These are phyloP conservation scores for Combretum micranthum DNA, from an alignment of 345 rosid species.

Conservation along the genomic window DNA sequence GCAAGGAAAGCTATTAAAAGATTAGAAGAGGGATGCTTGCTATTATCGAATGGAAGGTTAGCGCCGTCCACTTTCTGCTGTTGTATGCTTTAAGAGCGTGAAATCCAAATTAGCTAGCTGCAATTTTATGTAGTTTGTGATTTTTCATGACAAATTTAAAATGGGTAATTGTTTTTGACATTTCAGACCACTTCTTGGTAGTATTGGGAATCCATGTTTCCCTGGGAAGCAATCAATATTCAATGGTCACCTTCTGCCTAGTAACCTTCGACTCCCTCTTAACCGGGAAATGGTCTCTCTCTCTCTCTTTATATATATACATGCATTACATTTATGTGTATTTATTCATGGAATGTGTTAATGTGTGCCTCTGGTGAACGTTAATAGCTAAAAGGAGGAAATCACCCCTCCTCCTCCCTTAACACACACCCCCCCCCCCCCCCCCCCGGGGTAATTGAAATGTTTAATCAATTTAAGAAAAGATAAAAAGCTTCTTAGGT, in stretches of 20 bases:
- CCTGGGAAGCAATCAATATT: slow-evolving; percentile 39
- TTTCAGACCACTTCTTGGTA: slow-evolving; percentile 69
- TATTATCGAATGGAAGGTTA: slow-evolving; percentile 76
- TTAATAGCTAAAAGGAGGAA: no score
- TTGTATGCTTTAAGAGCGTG: neutral
- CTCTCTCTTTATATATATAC: neutral
- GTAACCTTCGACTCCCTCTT: slow-evolving; percentile 30
- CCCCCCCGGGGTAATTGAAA: no score
- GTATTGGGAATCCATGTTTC: slow-evolving; percentile 41
- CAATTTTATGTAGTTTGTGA: neutral
- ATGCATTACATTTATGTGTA: neutral
- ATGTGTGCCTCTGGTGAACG: neutral
- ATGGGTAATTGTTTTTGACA: no score
- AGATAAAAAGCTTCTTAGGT: no score
- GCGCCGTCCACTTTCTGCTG: neutral
- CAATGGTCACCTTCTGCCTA: slow-evolving; percentile 58
- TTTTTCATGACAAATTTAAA: no score
- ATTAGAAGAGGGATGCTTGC: slow-evolving; percentile 53
- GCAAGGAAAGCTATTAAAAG: slow-evolving; percentile 45
- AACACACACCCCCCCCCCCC: no score
- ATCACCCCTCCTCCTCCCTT: no score
- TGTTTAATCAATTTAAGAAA: no score
- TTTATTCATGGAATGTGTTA: neutral
- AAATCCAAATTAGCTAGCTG: neutral
- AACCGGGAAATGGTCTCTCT: slow-evolving; percentile 41